Evolutionary conservation across 768 basidiomycete genomes (phyloP).

Genomic region (Russula earlei): DNA sequence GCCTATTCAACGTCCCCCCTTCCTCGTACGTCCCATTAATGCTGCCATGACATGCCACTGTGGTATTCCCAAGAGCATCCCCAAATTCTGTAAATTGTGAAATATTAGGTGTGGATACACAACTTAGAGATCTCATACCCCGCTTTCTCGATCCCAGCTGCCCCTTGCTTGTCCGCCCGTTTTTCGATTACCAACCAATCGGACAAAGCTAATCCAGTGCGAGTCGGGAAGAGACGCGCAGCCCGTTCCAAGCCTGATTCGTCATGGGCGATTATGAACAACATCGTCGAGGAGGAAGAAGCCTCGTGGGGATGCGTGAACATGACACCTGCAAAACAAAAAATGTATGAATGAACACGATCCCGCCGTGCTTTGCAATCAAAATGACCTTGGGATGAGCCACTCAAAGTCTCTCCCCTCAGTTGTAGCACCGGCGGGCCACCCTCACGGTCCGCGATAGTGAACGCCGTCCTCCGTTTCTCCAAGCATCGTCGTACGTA

Average conservation of each 20-base stretch:
- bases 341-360: not conserved
- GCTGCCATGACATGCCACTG: conserved; percentile 27
- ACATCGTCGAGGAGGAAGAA: conserved; percentile 26
- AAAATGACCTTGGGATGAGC: conserved; percentile 6
- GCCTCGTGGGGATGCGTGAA: conserved; percentile 61
- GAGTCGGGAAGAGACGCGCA: conserved; percentile 67
- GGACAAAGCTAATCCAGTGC: conserved; percentile 69
- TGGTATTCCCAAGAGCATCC: conserved; percentile 28
- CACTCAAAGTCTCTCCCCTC: conserved; percentile 2
- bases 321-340: conserved; percentile 34
- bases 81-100: conserved; percentile 26
- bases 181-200: conserved; percentile 66
- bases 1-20: conserved; percentile 28
- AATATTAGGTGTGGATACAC: conserved; percentile 8
- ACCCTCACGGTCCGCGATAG: not conserved
- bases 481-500: conserved; percentile 21
- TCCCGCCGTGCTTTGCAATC: conserved; percentile 8
- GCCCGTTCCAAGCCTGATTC: conserved; percentile 53
- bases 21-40: conserved; percentile 23
- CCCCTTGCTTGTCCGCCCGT: conserved; percentile 46
- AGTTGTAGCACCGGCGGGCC: conserved; percentile 8
- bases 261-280: conserved; percentile 58
- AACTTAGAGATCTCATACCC: conserved; percentile 44
- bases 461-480: conserved; percentile 19
- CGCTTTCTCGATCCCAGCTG: conserved; percentile 65